Evolutionary conservation across 208 protist species (phyloP), one percentile per base, ranked within the genome.

Genomic region (Vickermania ingenoplastis): DNA sequence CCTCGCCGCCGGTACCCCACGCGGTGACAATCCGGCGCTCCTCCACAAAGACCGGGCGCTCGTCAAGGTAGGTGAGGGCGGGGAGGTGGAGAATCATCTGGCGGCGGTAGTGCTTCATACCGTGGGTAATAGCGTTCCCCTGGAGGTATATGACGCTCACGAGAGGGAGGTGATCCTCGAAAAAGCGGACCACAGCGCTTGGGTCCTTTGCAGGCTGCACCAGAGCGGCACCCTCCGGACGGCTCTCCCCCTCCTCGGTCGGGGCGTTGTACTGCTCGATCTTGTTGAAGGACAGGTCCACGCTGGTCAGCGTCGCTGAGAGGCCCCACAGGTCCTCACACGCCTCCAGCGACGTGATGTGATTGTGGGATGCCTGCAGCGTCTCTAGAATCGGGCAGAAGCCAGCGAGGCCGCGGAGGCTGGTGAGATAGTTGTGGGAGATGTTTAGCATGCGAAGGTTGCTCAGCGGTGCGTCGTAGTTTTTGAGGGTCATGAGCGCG

Each of bases 211-310:
- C 25, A 27, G 30, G 3, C 41, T 17, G 48, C n/a, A 2, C 25
- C 41, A 0, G 17, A n/a, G n/a, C n/a, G n/a, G n/a, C n/a, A n/a
- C n/a, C n/a, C n/a, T n/a, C 2, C 45, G 51, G n/a, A 53, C 21
- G 2, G 41, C 41, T 21, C 23, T 11, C 24, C 30, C 57, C n/a
- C n/a, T n/a, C n/a, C n/a, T n/a, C n/a, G 50, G 3, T 53, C 45
- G 72, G 57, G 23, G 53, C 66, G 21, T 58, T 30, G 24, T 63
- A 68, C 14, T 54, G 59, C 31, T 81, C 82, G 2, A 98, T 91
- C 17, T 64, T 53, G 65, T 98, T 98, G 28, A 93, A 83, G 17
- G 89, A 94, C 17, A 98, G 60, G 65, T 98, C 94, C 4, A 98
- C 76, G 49, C 94, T 89, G 1, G 81, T 85, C 31, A 98, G 63